Percentiles rank a stretch among this genome's conserved stretches.
Conservation (phyloP, 1,284 basidiomycete species). For the Cystobasidium pallidum region DNA sequence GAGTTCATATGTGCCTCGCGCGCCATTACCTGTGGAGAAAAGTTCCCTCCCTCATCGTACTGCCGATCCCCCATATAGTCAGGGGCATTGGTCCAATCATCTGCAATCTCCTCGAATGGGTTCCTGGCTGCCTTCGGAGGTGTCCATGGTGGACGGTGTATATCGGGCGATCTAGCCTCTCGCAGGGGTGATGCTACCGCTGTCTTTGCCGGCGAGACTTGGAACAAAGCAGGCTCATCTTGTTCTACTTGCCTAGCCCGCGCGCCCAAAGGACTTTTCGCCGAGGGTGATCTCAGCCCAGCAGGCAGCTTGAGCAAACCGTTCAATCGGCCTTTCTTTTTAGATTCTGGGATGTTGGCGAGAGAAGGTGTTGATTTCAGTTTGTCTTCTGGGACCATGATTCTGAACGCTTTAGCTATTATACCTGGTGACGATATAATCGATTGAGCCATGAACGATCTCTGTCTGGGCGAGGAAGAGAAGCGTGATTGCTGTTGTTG, state of each 20-base stretch:
- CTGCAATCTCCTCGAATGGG: neutral
- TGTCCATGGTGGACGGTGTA: neutral
- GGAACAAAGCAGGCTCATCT: neutral
- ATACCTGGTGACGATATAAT: conserved; percentile 25
- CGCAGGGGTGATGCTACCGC: neutral
- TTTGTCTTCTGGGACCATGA: conserved; percentile 14
- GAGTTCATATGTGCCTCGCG: neutral
- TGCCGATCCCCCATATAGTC: neutral
- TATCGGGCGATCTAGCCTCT: too few species aligned
- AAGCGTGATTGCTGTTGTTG: conserved; percentile 19
- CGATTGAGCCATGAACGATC: conserved; percentile 9
- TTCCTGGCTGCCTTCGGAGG: neutral
- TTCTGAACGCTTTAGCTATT: conserved; percentile 18
- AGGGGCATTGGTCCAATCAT: neutral
- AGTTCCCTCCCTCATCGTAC: neutral
- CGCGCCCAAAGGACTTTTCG: neutral
- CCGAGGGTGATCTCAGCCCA: neutral
- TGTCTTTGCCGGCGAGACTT: neutral
- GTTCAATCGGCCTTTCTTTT: neutral
- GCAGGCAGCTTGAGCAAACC: neutral
- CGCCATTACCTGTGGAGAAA: neutral
- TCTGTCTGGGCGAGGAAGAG: conserved; percentile 7
- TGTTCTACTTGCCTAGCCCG: neutral
- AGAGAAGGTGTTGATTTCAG: neutral
- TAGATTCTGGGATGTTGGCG: neutral